These are phyloP conservation scores for Pichia occidentalis DNA, from an alignment of 805 yeast genomes.

Conservation along the genomic window DNA sequence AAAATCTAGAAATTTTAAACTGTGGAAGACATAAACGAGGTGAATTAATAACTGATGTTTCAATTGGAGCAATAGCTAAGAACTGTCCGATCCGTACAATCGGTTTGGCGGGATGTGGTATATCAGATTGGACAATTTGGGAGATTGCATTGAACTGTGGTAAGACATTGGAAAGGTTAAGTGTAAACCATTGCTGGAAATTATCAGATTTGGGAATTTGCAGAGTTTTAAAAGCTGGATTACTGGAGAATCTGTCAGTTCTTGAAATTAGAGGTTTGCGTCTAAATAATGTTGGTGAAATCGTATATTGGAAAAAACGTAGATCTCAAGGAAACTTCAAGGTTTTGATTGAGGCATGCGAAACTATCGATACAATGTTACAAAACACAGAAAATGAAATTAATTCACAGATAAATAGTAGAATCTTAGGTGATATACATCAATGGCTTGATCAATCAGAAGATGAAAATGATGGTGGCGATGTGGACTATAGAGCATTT, in stretches of 20 bases:
- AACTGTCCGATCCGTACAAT: slow-evolving; percentile 59
- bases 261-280: slow-evolving; percentile 67
- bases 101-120: slow-evolving; percentile 84
- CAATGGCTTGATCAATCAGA: slow-evolving; percentile 52
- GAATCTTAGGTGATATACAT: slow-evolving; percentile 55
- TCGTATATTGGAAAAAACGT: slow-evolving; percentile 60
- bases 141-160: slow-evolving; percentile 54
- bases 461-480: slow-evolving; percentile 32
- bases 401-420: slow-evolving; percentile 49
- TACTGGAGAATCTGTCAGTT: slow-evolving; percentile 57
- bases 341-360: slow-evolving; percentile 75
- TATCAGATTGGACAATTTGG: slow-evolving; percentile 76
- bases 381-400: slow-evolving; percentile 52
- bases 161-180: slow-evolving; percentile 50
- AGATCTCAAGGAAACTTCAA: slow-evolving; percentile 35
- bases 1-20: slow-evolving; percentile 51
- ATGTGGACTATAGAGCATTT: slow-evolving; percentile 7
- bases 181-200: slow-evolving; percentile 63
- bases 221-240: slow-evolving; percentile 35
- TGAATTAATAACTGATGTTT: slow-evolving; percentile 60
- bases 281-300: slow-evolving; percentile 52
- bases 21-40: slow-evolving; percentile 74
- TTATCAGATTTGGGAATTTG: slow-evolving; percentile 28
- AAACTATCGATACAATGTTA: slow-evolving; percentile 52
- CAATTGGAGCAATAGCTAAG: slow-evolving; percentile 50